Evolutionary conservation across 1,284 basidiomycete genomes (phyloP).

Genomic region (Veloboletus limbatus): DNA sequence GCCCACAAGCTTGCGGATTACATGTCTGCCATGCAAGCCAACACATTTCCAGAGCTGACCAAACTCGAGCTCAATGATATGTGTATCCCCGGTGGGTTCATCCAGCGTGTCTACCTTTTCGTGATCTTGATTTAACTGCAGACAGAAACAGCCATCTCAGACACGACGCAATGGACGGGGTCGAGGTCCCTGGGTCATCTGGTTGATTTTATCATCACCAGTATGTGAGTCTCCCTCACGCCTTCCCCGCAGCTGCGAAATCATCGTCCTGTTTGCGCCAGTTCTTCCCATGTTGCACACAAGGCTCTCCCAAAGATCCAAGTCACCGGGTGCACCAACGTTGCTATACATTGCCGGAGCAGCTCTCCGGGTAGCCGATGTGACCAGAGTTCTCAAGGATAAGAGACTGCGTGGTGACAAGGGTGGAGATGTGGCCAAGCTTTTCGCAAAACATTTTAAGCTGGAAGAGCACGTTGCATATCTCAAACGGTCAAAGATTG

Average conservation of each 20-base stretch:
- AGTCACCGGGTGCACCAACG: constrained; percentile 73
- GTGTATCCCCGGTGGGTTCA: constrained; percentile 61
- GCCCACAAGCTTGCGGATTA: constrained; percentile 58
- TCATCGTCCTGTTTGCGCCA: constrained; percentile 28
- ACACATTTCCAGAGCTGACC: constrained; percentile 61
- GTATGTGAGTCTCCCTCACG: constrained; percentile 42
- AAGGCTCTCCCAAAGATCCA: constrained; percentile 69
- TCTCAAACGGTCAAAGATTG: constrained; percentile 71
- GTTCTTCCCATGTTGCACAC: constrained; percentile 66
- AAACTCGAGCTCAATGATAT: constrained; percentile 71
- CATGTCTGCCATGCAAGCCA: constrained; percentile 59
- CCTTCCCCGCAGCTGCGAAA: background rate
- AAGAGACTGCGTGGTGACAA: constrained; percentile 69
- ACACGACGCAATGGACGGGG: constrained; percentile 69
- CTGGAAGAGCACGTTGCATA: constrained; percentile 76
- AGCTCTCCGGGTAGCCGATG: constrained; percentile 76
- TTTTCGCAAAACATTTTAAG: constrained; percentile 86
- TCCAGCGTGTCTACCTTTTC: constrained; percentile 4
- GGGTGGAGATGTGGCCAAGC: constrained; percentile 79
- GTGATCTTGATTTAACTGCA: constrained; percentile 46
- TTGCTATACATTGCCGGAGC: constrained; percentile 74
- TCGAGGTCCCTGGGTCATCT: constrained; percentile 68
- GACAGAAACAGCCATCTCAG: constrained; percentile 67
- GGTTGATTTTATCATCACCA: constrained; percentile 67
- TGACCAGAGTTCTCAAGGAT: constrained; percentile 68